Evolutionary conservation across 208 protist species (phyloP).

Genomic region (Wallacemonas collosoma): DNA sequence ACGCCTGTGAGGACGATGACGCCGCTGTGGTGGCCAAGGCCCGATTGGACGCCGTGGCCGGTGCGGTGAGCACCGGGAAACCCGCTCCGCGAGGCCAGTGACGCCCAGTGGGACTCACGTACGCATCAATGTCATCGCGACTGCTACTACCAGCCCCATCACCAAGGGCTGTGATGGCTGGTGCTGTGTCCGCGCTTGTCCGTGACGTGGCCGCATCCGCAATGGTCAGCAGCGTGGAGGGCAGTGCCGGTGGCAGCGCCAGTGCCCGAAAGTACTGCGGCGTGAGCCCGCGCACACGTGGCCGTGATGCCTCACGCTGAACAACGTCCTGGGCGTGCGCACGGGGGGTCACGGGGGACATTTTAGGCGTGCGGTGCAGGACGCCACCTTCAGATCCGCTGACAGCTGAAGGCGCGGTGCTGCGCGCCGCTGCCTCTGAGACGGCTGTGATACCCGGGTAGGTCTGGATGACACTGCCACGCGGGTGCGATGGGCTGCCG

Average conservation of each 20-base stretch:
- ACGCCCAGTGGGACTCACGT: conserved; percentile 27
- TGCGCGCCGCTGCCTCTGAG: neutral
- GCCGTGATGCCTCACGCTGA: neutral
- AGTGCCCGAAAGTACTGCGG: conserved; percentile 76
- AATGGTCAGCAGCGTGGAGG: conserved; percentile 43
- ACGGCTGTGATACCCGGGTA: conserved; percentile 1
- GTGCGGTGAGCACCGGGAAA: neutral
- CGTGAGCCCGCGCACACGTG: conserved; percentile 23
- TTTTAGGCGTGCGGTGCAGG: neutral
- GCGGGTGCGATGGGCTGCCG: neutral
- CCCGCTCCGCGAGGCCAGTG: neutral
- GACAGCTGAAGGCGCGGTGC: neutral
- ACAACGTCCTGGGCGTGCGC: neutral
- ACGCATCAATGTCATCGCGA: conserved; percentile 13
- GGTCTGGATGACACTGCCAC: neutral
- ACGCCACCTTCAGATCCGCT: neutral
- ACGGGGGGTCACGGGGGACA: too few species aligned
- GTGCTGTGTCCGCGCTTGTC: neutral
- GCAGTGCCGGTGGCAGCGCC: neutral
- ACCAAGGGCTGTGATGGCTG: neutral
- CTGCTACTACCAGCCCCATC: neutral
- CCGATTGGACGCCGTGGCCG: neutral
- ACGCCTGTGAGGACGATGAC: neutral
- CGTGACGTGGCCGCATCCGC: conserved; percentile 1
- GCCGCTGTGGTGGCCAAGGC: neutral